Conservation (phyloP, 2,329 filamentous ascomycete genomes). For the Fusarium albosuccineum region DNA sequence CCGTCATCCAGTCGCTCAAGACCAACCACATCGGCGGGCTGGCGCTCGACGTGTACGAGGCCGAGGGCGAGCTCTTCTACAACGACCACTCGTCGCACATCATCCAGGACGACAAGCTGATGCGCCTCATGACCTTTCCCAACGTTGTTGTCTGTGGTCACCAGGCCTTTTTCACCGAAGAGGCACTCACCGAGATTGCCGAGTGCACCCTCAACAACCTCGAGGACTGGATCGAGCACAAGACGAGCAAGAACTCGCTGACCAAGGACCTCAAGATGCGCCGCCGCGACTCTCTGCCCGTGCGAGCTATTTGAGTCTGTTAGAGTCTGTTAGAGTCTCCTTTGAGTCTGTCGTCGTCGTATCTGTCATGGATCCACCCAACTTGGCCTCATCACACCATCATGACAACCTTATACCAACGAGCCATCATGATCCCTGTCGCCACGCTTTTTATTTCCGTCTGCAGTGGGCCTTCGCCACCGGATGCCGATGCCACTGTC, state of each 20-base stretch:
- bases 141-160: conserved; percentile 77
- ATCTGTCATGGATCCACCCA: not conserved
- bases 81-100: conserved; percentile 74
- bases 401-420: conserved; percentile 12
- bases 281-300: conserved; percentile 48
- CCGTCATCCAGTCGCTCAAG: conserved; percentile 73
- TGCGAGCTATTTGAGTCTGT: conserved; percentile 48
- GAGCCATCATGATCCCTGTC: conserved; percentile 28
- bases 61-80: conserved; percentile 74
- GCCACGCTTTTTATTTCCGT: conserved; percentile 15
- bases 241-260: conserved; percentile 51
- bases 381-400: conserved; percentile 12
- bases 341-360: conserved; percentile 21
- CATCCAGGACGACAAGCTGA: conserved; percentile 75
- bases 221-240: conserved; percentile 55
- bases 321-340: not conserved
- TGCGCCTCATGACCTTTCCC: conserved; percentile 75
- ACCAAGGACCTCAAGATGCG: conserved; percentile 46
- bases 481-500: conserved; percentile 27
- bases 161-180: conserved; percentile 77
- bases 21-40: conserved; percentile 69
- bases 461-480: conserved; percentile 35
- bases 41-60: conserved; percentile 77
- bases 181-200: conserved; percentile 74
- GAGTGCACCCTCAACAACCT: conserved; percentile 70